Evolutionary conservation across 2,329 filamentous ascomycete genomes (phyloP), one percentile per base, ranked within the genome.

Genomic region (Pseudopyricularia cyperi): DNA sequence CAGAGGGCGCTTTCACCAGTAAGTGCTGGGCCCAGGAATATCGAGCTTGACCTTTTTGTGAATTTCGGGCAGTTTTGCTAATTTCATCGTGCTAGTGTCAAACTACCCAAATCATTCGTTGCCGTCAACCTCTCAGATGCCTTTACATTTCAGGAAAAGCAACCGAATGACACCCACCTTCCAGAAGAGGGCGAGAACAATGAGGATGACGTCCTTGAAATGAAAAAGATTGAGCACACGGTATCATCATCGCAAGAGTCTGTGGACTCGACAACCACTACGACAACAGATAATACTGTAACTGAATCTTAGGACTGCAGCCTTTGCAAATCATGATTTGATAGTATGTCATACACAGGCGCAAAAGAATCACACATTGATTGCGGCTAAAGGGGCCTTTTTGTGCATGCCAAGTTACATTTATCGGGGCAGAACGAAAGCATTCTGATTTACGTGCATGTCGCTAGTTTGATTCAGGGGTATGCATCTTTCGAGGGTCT

Each of bases 1-100:
- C 37, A 82, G 90, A 58, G 91, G 87, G 49, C 97, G 95, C 62
- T 97, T 98, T 63, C 87, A 95, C 63, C 89, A 89, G 86, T 91
- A 76, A 71, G 85, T 74, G 3, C 14, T 37, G 17, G 48, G 24
- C 48, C 37, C 2, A 24, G 8, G 2, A 24, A 22, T 19, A 14
- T 8, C 6, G 17, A 5, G 12, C 19, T 12, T 24, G n/a, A n/a
- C n/a, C n/a, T 55, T 54, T 49, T 37, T 24, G 2, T 17, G 8
- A 8, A 33, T 14, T 4, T 35, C 11, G 3, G 26, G 15, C 14
- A 47, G 14, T 24, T 17, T 39, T 9, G 22, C 19, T 50, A 24
- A 35, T 4, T 11, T n/a, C 12, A 2, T 37, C 4, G 19, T 12
- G 14, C 17, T 57, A 82, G 79, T 62, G 80, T 83, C 58, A 83